Base-by-base conservation (phyloP, 306 rosid genomes). In the Gastrolobium bilobum region DNA sequence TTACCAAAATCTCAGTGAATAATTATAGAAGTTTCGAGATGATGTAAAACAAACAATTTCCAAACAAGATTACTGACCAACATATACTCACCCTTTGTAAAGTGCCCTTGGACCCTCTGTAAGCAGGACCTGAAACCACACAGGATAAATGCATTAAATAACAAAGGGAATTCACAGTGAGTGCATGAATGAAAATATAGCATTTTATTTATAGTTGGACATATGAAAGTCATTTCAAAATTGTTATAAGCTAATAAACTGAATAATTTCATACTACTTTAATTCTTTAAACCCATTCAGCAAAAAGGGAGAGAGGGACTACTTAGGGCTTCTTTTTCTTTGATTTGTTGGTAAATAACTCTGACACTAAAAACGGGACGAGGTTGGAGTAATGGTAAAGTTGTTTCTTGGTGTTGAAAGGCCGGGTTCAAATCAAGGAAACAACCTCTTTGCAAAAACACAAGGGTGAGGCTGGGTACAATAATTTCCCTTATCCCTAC, bases 21-120 rank as follows among this genome's bases (percentile, higher is more conserved):
- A 5, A 50, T 73, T 15, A 47, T 74, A 5, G 2, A 60, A 15
- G 37, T 11, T 76, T 58, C 5, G 43, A 80, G 76, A 71, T 30
- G 34, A 72, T 35, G 53, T 66, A 77, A 79, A 54, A 77, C 59
- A 75, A 62, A 69, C 29, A 64, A 75, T 26, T 29, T 57, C 9
- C 58, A 65, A 44, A 58, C 14, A 77, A 74, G 75, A 77, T 71
- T 38, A 54, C 7, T 34, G 54, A n/a, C 15, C 58, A 68, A 83
- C 43, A 42, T 71, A 81, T 76, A 84, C 98, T 89, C 78, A 95
- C 98, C 97, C 99, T 81, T 96, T 93, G 90, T 96, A 96, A 71
- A 96, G 97, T 53, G 93, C 97, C 76, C 65, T 84, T 38, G 98
- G 94, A 58, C 99, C 99, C 90, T 95, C 98, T 7, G 90, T 84